These are phyloP conservation scores for Aureoboletus auriporus DNA, from an alignment of 768 basidiomycete species.

Conservation along the genomic window DNA sequence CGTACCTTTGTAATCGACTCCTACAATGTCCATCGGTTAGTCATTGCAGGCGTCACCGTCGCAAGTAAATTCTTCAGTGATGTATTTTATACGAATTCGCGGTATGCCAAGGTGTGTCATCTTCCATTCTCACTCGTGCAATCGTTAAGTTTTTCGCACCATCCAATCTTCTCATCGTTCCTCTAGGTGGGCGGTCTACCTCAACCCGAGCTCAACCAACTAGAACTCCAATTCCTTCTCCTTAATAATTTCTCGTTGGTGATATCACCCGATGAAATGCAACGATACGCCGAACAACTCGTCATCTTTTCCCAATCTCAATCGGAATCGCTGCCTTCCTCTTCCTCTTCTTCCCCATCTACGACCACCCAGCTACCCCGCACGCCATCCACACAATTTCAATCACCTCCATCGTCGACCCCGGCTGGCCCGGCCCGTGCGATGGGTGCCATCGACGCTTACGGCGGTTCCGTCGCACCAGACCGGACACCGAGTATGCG, in stretches of 20 bases:
- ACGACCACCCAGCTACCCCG: conserved; percentile 17
- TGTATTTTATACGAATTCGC: conserved; percentile 97
- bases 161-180: background rate
- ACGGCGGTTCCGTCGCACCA: conserved; percentile 40
- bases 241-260: conserved; percentile 93
- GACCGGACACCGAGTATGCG: conserved; percentile 27
- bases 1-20: conserved; percentile 88
- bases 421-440: conserved; percentile 38
- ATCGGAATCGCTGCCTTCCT: conserved; percentile 33
- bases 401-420: conserved; percentile 13
- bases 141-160: background rate
- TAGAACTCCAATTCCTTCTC: conserved; percentile 95
- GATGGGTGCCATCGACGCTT: conserved; percentile 56
- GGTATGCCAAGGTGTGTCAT: conserved; percentile 89
- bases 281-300: conserved; percentile 89
- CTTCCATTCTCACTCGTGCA: background rate
- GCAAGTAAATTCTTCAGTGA: conserved; percentile 99
- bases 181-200: conserved; percentile 91
- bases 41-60: conserved; percentile 98
- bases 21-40: conserved; percentile 93
- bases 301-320: conserved; percentile 58
- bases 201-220: conserved; percentile 86
- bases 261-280: conserved; percentile 88
- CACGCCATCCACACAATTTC: conserved; percentile 16
- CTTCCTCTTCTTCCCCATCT: conserved; percentile 22